Base-by-base conservation (phyloP, 352 stramenopile genomes). In the Phytopythium delawarense region DNA sequence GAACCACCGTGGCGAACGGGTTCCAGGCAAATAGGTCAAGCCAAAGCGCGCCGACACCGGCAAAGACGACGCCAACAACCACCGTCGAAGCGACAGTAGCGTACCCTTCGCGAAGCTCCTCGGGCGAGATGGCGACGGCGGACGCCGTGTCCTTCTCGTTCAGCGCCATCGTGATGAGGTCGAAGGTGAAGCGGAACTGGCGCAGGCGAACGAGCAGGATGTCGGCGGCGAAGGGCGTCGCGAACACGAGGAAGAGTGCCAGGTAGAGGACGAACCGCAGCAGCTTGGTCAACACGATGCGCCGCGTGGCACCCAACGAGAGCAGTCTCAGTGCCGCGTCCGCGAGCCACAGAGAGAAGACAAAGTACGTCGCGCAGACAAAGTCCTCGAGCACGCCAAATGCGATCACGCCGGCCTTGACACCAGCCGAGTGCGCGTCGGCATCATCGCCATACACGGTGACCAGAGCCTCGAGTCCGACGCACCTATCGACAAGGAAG, bases 151-250 rank as follows among this genome's bases (percentile, higher is more conserved):
- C 63, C 20, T 62, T 62, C 56, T 76, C 69, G 49, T 72, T 64
- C 51, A 76, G 71, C 45, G 69, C 69, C 69, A 76, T 72, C n/a
- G 67, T 64, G 35, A 73, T 62, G 15, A 75, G 46, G 20, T 75
- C 61, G 16, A 71, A 75, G 40, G 62, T 66, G 54, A 75, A 75
- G 16, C 69, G 46, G 61, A 76, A 67, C 53, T 73, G 65, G 3
- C 69, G 65, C 40, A 70, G 68, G 12, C 69, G 55, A 40, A 73
- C 65, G 7, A 76, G 59, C 34, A 76, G 51, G 8, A 71, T 23
- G 55, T 76, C 65, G n/a, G 69, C 62, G 25, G 69, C 69, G 50
- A 76, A 76, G 1, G 69, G 69, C 59, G 69, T 34, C 1, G 59
- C 45, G 59, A 73, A 67, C 7, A 59, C 30, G 11, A 48, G 46